phyloP scores from a whole-genome alignment of 2,329 filamentous ascomycete genomes.

The Pseudocercospora vitis region DNA sequence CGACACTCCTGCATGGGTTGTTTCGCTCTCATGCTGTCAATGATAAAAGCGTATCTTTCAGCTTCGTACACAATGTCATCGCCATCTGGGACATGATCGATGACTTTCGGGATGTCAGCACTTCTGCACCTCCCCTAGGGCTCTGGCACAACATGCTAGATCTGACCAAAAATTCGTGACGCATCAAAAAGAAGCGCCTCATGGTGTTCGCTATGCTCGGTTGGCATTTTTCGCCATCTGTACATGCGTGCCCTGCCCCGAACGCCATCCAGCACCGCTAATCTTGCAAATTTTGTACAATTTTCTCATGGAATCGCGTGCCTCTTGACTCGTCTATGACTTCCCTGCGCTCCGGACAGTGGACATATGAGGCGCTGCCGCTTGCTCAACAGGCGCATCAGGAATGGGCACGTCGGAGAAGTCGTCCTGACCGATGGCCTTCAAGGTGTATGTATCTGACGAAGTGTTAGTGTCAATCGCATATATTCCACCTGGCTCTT shows the following conservation, averaged over 20 bases:
- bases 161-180: too few relatives aligned
- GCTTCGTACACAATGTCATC: too few relatives aligned
- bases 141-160: too few relatives aligned
- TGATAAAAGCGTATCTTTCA: too few relatives aligned
- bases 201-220: too few relatives aligned
- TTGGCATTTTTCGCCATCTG: background rate
- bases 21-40: too few relatives aligned
- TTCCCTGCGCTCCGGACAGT: slow-evolving; percentile 30
- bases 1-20: too few relatives aligned
- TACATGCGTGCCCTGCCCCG: background rate
- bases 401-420: slow-evolving; percentile 95
- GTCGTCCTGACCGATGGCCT: slow-evolving; percentile 89
- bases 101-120: too few relatives aligned
- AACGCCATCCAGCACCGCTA: slow-evolving; percentile 24
- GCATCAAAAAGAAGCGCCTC: too few relatives aligned
- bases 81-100: too few relatives aligned
- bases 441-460: slow-evolving; percentile 71
- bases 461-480: slow-evolving; percentile 8
- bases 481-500: too few relatives aligned
- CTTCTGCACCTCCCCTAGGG: too few relatives aligned
- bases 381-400: slow-evolving; percentile 61
- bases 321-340: slow-evolving; percentile 1
- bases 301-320: slow-evolving; percentile 1
- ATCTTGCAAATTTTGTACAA: background rate
- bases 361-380: slow-evolving; percentile 28